These are phyloP conservation scores for Platanthera guangdongensis DNA, from an alignment of 106 monocot genomes.

Conservation along the genomic window DNA sequence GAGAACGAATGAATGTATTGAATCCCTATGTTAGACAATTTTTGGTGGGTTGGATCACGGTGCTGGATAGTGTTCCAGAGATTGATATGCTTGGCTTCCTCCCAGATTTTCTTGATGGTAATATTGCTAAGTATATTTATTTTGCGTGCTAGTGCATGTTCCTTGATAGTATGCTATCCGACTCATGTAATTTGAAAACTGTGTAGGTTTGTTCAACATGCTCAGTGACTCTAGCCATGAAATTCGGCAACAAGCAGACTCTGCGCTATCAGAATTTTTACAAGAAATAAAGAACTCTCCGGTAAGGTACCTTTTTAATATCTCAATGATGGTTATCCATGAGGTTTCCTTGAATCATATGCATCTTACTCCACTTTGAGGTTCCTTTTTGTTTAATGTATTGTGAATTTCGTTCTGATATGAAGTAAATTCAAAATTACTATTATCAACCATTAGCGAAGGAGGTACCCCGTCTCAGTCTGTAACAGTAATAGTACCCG, in stretches of 20 bases:
- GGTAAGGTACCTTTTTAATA: constrained; percentile 32
- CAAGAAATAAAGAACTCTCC: constrained; percentile 98
- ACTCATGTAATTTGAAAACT: constrained; percentile 7
- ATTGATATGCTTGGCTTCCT: constrained; percentile 99
- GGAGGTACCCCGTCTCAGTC: too few species aligned
- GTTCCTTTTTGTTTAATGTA: not conserved
- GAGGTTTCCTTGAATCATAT: not conserved
- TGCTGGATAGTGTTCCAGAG: constrained; percentile 90
- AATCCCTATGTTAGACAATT: constrained; percentile 95
- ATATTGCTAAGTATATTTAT: constrained; percentile 6
- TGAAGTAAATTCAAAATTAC: not conserved
- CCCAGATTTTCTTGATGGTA: constrained; percentile 99
- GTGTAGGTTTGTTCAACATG: constrained; percentile 95
- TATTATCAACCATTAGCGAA: not conserved
- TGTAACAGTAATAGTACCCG: too few species aligned
- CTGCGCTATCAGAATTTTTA: constrained; percentile 93
- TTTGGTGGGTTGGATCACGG: constrained; percentile 99
- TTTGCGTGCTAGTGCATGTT: not conserved
- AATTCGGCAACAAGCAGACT: constrained; percentile 98
- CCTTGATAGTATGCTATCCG: constrained; percentile 4
- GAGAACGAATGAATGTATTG: constrained; percentile 97
- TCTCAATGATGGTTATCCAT: not conserved
- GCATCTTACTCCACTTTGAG: not conserved
- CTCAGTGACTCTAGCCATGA: constrained; percentile 96
- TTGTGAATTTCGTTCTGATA: not conserved